Evolutionary conservation across 129 eudicot species (phyloP).

Genomic region (Artemisia argyi): DNA sequence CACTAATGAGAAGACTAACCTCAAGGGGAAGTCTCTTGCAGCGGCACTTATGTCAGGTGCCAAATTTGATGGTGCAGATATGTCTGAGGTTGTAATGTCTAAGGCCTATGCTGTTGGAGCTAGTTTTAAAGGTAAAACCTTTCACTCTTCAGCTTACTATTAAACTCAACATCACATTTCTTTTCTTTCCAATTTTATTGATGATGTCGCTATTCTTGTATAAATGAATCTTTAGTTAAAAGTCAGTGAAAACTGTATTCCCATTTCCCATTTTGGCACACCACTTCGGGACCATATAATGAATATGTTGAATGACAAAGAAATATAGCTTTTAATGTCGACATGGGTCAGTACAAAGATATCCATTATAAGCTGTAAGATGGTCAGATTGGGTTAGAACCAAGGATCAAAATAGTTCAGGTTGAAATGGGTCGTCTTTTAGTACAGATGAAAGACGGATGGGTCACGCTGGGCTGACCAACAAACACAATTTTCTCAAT

Average conservation of each 20-base stretch:
- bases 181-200: not conserved
- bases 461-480: too few species aligned
- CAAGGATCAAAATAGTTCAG: too few species aligned
- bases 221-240: not conserved
- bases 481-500: too few species aligned
- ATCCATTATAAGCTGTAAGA: not conserved
- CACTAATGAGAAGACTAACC: slow-evolving; percentile 86
- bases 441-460: too few species aligned
- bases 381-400: too few species aligned
- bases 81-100: slow-evolving; percentile 97
- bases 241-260: not conserved
- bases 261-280: not conserved
- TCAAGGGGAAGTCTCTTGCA: slow-evolving; percentile 89
- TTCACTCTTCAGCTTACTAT: not conserved
- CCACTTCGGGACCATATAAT: not conserved
- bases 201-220: not conserved
- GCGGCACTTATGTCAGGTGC: slow-evolving; percentile 99
- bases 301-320: not conserved
- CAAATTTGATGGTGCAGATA: slow-evolving; percentile 97
- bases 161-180: not conserved
- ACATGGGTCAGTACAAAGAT: not conserved
- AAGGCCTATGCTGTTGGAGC: slow-evolving; percentile 99
- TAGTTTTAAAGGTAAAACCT: slow-evolving; percentile 74
- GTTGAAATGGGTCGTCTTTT: too few species aligned
- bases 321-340: not conserved